Evolutionary conservation across 2,329 filamentous ascomycete species (phyloP).

Genomic region (Onygenales sp.): DNA sequence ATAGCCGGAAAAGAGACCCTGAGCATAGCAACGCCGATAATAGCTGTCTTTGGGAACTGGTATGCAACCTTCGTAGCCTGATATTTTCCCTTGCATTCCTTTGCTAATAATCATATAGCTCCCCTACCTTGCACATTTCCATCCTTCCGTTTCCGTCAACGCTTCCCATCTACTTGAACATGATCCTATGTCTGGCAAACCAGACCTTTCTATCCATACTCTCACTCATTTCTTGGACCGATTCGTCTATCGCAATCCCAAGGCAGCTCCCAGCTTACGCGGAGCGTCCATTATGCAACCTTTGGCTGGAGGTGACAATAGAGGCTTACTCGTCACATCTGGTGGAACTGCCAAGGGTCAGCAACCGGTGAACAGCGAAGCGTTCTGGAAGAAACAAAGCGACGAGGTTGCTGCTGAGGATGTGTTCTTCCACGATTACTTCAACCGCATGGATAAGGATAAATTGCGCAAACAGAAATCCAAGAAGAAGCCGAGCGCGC

Average conservation of each 20-base stretch:
- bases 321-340: conserved; percentile 52
- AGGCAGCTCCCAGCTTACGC: conserved; percentile 53
- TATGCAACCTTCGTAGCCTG: conserved; percentile 37
- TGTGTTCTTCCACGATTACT: conserved; percentile 98
- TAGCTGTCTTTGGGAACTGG: conserved; percentile 86
- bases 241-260: conserved; percentile 95
- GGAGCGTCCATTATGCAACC: conserved; percentile 97
- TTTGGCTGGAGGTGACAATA: conserved; percentile 54
- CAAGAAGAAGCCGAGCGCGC: conserved; percentile 39
- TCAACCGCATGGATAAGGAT: conserved; percentile 62
- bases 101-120: conserved; percentile 21
- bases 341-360: conserved; percentile 49
- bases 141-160: conserved; percentile 83
- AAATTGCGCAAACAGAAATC: conserved; percentile 48
- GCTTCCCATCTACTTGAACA: conserved; percentile 62
- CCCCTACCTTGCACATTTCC: conserved; percentile 73
- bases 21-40: conserved; percentile 87
- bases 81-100: conserved; percentile 13
- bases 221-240: conserved; percentile 94
- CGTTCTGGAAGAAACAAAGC: conserved; percentile 86
- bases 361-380: conserved; percentile 70
- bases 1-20: conserved; percentile 83
- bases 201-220: conserved; percentile 80
- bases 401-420: conserved; percentile 84
- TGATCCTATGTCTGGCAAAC: conserved; percentile 69